Evolutionary conservation across 148 eudicot genomes (phyloP).

Genomic region (Chenopodium suecicum): DNA sequence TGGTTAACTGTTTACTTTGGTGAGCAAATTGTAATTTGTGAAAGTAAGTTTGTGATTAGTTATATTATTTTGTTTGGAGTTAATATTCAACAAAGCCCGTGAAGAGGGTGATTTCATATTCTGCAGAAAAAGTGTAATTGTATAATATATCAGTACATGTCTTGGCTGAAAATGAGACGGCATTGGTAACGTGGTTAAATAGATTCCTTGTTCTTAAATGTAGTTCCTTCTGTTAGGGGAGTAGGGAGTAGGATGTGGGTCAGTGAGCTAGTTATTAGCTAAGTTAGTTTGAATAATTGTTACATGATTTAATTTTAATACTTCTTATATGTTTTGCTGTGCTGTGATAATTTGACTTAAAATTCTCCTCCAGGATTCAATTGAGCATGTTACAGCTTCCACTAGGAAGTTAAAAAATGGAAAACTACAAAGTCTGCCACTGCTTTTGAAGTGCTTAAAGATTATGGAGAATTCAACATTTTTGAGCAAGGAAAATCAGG

Average conservation of each 20-base stretch:
- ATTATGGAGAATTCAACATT: constrained; percentile 92
- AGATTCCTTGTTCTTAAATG: neutral
- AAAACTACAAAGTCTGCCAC: constrained; percentile 50
- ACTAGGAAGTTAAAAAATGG: constrained; percentile 43
- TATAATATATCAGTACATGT: no score
- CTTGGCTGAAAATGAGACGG: neutral
- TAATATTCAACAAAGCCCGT: no score
- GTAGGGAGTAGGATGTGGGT: neutral
- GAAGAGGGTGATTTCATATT: neutral
- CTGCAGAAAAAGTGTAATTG: neutral
- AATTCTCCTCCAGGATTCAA: constrained; percentile 48
- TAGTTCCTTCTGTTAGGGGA: neutral
- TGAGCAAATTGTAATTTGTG: neutral
- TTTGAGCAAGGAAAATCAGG: constrained; percentile 89
- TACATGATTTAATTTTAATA: neutral
- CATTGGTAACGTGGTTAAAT: neutral
- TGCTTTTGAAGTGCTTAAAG: constrained; percentile 79
- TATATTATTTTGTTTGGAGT: no score
- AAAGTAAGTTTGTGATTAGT: neutral
- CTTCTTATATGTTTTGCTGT: neutral
- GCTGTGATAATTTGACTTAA: neutral
- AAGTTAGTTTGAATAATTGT: neutral
- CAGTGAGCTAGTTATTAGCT: neutral
- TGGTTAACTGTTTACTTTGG: neutral
- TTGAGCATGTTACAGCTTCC: constrained; percentile 38